Conservation (phyloP, 164 flowering plant species). For the Stephania japonica region DNA sequence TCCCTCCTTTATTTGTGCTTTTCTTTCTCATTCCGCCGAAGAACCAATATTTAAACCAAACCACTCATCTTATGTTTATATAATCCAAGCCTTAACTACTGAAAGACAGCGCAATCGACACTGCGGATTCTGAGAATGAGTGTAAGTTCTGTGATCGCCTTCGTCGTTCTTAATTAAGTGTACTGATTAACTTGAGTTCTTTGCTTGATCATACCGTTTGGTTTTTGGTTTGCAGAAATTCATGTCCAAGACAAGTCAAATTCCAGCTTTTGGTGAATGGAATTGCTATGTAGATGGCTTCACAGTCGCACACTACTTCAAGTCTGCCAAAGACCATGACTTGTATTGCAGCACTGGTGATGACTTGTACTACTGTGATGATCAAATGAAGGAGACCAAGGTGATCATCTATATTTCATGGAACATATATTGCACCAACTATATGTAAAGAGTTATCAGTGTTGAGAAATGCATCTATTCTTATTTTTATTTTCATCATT, state of each 20-base stretch:
- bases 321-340: neutral
- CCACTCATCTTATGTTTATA: neutral
- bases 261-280: neutral
- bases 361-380: neutral
- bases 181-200: neutral
- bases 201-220: neutral
- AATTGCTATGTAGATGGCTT: neutral
- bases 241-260: neutral
- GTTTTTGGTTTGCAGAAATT: neutral
- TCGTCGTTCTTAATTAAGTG: neutral
- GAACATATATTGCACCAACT: no score
- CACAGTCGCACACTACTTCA: neutral
- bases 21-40: neutral
- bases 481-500: no score
- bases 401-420: neutral
- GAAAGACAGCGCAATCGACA: neutral
- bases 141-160: neutral
- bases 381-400: neutral
- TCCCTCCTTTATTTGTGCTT: neutral
- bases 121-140: neutral
- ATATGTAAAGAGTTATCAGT: no score
- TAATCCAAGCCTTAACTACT: neutral
- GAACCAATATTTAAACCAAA: neutral
- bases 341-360: neutral
- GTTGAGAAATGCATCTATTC: no score